These are phyloP conservation scores for Rheum nobile DNA, from an alignment of 148 eudicot genomes.

Conservation along the genomic window DNA sequence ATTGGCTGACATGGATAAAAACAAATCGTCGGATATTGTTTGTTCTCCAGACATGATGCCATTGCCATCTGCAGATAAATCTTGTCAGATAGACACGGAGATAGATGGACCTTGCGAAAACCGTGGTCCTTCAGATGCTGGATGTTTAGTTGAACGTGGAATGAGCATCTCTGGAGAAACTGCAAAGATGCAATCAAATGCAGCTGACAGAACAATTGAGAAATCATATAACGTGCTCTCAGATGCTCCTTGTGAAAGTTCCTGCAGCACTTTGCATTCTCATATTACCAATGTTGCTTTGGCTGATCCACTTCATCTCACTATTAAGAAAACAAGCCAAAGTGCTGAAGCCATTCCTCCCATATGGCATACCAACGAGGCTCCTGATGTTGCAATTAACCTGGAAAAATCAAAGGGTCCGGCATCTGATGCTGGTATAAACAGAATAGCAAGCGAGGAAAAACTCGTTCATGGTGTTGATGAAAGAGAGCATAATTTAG, in stretches of 20 bases:
- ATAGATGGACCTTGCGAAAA: slow-evolving; percentile 6
- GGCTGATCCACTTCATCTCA: slow-evolving; percentile 13
- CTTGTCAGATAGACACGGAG: slow-evolving; percentile 9
- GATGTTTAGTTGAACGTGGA: slow-evolving; percentile 11
- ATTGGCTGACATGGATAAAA: slow-evolving; percentile 8
- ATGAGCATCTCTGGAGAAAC: slow-evolving; percentile 16
- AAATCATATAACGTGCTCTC: not conserved
- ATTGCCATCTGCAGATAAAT: not conserved
- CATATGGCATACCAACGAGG: not conserved
- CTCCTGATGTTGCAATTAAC: slow-evolving; percentile 11
- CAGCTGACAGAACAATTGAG: slow-evolving; percentile 6
- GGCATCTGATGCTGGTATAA: slow-evolving; percentile 14
- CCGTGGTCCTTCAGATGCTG: slow-evolving; percentile 7
- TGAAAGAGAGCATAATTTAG: slow-evolving; percentile 18
- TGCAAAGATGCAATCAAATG: not conserved
- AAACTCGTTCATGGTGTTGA: slow-evolving; percentile 14
- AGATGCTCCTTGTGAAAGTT: slow-evolving; percentile 11
- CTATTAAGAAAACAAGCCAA: slow-evolving; percentile 14
- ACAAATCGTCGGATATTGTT: slow-evolving; percentile 6
- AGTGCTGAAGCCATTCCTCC: slow-evolving; percentile 12
- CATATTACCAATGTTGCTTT: slow-evolving; percentile 12
- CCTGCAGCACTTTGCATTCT: slow-evolving; percentile 11
- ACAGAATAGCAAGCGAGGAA: slow-evolving; percentile 18
- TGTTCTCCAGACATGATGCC: slow-evolving; percentile 9
- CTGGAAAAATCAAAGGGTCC: slow-evolving; percentile 18